phyloP scores from a whole-genome alignment of 2,329 filamentous ascomycete species.

The Xylariaceae sp. region DNA sequence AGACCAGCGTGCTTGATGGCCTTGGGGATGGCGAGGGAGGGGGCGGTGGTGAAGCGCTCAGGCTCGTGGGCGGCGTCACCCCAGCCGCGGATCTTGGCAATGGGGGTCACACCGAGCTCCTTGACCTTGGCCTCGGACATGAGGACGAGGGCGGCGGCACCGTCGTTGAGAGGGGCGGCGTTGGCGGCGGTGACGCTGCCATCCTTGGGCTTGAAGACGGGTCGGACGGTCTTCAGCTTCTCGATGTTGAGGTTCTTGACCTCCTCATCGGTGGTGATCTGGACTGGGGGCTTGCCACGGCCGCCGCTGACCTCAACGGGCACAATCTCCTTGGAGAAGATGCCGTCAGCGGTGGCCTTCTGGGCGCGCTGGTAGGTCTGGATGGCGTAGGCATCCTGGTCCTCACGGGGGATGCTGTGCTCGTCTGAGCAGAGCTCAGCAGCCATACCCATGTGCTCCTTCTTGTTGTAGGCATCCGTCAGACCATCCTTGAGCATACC shows the following conservation, averaged over 20 bases:
- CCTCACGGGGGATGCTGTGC: constrained; percentile 72
- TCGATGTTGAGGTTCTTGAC: constrained; percentile 87
- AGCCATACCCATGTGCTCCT: constrained; percentile 93
- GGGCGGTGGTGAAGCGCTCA: constrained; percentile 92
- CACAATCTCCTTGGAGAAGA: constrained; percentile 80
- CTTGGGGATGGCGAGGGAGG: constrained; percentile 92
- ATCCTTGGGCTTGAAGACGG: constrained; percentile 70
- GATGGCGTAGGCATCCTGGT: constrained; percentile 95
- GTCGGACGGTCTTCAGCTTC: constrained; percentile 80
- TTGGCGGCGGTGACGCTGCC: constrained; percentile 96
- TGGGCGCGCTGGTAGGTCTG: constrained; percentile 66
- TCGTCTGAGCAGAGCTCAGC: constrained; percentile 89
- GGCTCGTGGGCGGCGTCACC: constrained; percentile 88
- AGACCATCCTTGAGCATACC: constrained; percentile 92
- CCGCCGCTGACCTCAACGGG: constrained; percentile 83
- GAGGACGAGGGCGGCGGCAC: constrained; percentile 85
- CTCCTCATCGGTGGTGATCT: constrained; percentile 84
- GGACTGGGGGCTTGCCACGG: constrained; percentile 80
- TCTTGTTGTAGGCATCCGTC: constrained; percentile 89
- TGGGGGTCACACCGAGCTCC: constrained; percentile 81
- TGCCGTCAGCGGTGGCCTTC: constrained; percentile 77
- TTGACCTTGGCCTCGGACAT: constrained; percentile 93
- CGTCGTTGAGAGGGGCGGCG: constrained; percentile 92
- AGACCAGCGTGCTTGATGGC: constrained; percentile 91
- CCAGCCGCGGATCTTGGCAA: constrained; percentile 97